A percentile compares a stretch with the other conserved stretches of the same genome.
phyloP scores from a whole-genome alignment of 73 alveolate species.

The Paramecium biaurelia region DNA sequence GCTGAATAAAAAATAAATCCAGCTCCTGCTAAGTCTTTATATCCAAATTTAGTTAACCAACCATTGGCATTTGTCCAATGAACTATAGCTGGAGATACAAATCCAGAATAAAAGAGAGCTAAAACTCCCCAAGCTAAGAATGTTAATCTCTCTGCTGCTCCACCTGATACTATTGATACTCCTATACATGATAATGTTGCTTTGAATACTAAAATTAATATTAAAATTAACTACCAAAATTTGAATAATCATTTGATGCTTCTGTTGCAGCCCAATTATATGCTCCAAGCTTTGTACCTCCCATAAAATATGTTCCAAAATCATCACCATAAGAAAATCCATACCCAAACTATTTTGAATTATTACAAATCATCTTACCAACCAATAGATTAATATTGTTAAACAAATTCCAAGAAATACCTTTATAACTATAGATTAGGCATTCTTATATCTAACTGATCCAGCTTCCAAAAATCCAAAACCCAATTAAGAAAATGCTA shows the following conservation, averaged over 20 bases:
- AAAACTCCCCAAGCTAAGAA: constrained; percentile 19
- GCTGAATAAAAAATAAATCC: constrained; percentile 22
- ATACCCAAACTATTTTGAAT: constrained; percentile 32
- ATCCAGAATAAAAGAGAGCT: constrained; percentile 11
- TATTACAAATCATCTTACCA: background rate
- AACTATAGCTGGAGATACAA: background rate
- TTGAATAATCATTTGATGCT: constrained; percentile 2
- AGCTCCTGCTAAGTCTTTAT: constrained; percentile 12
- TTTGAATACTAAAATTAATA: background rate
- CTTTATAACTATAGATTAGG: constrained; percentile 21
- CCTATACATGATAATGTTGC: background rate
- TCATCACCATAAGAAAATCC: constrained; percentile 27
- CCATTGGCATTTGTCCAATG: constrained; percentile 13
- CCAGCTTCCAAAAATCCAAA: constrained; percentile 33
- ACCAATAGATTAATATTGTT: background rate
- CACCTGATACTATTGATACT: background rate
- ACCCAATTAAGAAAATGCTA: constrained; percentile 11
- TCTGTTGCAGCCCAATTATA: background rate
- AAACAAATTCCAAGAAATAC: background rate
- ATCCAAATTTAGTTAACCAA: background rate
- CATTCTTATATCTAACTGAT: constrained; percentile 27
- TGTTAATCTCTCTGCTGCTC: constrained; percentile 32
- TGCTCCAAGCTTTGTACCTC: constrained; percentile 25
- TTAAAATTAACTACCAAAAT: background rate
- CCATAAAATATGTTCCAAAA: background rate